Conservation (phyloP, 805 yeast species). For the Barnettozyma wickerhamii region DNA sequence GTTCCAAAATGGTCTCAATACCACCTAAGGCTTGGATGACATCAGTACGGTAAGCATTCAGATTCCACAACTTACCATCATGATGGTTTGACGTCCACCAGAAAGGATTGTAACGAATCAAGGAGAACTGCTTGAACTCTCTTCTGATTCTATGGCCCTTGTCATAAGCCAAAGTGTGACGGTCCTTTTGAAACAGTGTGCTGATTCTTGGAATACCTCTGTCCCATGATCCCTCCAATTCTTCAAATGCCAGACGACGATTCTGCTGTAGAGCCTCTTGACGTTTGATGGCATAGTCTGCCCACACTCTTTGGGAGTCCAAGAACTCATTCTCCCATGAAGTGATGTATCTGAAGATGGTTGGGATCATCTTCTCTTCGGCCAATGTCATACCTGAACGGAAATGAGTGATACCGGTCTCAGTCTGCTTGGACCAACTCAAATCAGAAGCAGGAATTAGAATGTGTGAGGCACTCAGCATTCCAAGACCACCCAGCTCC, state of each 20-base stretch:
- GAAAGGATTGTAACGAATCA: constrained; percentile 77
- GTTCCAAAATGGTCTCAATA: constrained; percentile 91
- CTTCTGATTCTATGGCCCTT: constrained; percentile 86
- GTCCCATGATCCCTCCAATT: constrained; percentile 92
- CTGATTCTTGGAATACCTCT: constrained; percentile 95
- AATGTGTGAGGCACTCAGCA: constrained; percentile 96
- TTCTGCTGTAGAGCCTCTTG: constrained; percentile 83
- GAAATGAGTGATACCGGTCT: constrained; percentile 91
- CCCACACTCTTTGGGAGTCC: constrained; percentile 97
- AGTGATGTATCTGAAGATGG: constrained; percentile 85
- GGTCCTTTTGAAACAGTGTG: constrained; percentile 90
- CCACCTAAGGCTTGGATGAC: constrained; percentile 98
- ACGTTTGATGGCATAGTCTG: constrained; percentile 88
- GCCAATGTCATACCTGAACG: constrained; percentile 87
- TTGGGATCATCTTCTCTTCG: constrained; percentile 82
- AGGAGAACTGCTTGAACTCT: constrained; percentile 68
- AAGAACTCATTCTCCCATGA: constrained; percentile 96
- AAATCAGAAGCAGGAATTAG: constrained; percentile 91
- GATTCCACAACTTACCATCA: constrained; percentile 94
- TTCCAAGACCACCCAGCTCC: constrained; percentile 95
- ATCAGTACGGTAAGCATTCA: constrained; percentile 89
- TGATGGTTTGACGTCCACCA: constrained; percentile 96
- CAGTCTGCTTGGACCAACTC: constrained; percentile 89
- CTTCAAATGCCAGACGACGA: constrained; percentile 85
- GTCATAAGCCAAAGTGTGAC: constrained; percentile 92